Percentiles rank a stretch among this genome's conserved stretches.
These are phyloP conservation scores for Lactarius quietus DNA, from an alignment of 768 basidiomycete species.

Conservation along the genomic window DNA sequence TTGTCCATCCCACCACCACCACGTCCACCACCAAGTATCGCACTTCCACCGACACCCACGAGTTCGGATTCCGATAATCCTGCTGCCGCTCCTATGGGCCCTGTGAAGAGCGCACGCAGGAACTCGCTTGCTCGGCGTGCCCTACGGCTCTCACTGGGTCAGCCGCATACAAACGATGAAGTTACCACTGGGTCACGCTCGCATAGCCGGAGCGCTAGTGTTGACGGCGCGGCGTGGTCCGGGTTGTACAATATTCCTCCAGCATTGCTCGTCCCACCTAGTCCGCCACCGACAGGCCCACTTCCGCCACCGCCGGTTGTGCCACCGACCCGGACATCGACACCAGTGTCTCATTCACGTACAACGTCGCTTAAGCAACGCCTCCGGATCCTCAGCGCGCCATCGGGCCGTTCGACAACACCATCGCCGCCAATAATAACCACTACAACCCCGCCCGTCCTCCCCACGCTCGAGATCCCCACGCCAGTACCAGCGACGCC, in stretches of 20 bases:
- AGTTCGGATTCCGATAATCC: constrained; percentile 31
- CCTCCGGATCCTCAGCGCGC: constrained; percentile 60
- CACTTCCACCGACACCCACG: constrained; percentile 65
- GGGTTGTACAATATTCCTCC: constrained; percentile 42
- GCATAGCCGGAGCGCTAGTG: constrained; percentile 31
- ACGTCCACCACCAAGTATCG: constrained; percentile 66
- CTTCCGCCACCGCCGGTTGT: constrained; percentile 35
- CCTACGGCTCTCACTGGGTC: constrained; percentile 42
- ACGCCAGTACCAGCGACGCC: constrained; percentile 40
- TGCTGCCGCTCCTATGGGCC: constrained; percentile 25
- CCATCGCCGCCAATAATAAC: constrained; percentile 33
- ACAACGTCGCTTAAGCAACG: constrained; percentile 48
- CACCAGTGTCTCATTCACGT: constrained; percentile 24
- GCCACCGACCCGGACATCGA: constrained; percentile 27
- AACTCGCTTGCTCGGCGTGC: constrained; percentile 52
- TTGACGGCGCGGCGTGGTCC: constrained; percentile 26
- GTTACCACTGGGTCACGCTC: constrained; percentile 42
- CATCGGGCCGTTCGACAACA: constrained; percentile 27
- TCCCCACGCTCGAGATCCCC: constrained; percentile 29
- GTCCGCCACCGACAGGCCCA: constrained; percentile 45
- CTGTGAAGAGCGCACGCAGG: constrained; percentile 44
- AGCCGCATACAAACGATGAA: constrained; percentile 39
- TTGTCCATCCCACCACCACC: constrained; percentile 68
- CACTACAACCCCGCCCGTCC: constrained; percentile 18
- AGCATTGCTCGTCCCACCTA: constrained; percentile 36